Evolutionary conservation across 345 rosid genomes (phyloP), one percentile per base, ranked within the genome.

Genomic region (Gossypium anomalum): DNA sequence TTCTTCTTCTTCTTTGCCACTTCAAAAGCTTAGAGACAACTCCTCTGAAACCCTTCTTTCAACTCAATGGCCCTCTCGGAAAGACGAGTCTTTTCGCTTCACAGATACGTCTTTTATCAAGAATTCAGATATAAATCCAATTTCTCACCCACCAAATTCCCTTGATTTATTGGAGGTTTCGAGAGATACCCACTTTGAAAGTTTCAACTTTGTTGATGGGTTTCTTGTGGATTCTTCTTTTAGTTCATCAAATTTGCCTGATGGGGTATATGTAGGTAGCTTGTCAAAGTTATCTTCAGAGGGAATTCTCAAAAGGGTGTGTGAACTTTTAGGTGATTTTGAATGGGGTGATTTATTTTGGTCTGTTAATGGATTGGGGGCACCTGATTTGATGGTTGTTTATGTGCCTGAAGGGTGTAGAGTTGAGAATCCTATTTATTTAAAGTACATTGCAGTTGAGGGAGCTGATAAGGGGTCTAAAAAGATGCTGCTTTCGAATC

Each of bases 301-400:
- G 75, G 78, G 74, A 57, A 77, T 89, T 51, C 41, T 81, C 45
- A 76, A 84, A 72, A 85, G 86, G 86, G 81, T 91, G 9, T 82
- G 69, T 17, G 87, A 84, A 6, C 79, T 84, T 48, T 51, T 83
- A 8, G 80, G 88, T 16, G 85, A 87, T 82, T 95, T 86, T 53
- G 86, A 88, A 25, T 85, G 83, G 67, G 98, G 97, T 70, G 97
- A 95, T 82, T 63, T 95, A 78, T 95, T 91, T 56, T 93, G 94
- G 98, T 92, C 94, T 9, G 79, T 95, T 72, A 95, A 94, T 77
- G 97, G 98, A 14, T 70, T 93, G 63, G 97, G 99, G 9, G 93
- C 98, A 3, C 96, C 94, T 11, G 98, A 91, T 89, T 82, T 89
- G 83, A 86, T 83, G 23, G 89, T 95, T 49, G 65, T 95, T 80